Evolutionary conservation across 2,329 filamentous ascomycete species (phyloP).

Genomic region (Botrytis elliptica): DNA sequence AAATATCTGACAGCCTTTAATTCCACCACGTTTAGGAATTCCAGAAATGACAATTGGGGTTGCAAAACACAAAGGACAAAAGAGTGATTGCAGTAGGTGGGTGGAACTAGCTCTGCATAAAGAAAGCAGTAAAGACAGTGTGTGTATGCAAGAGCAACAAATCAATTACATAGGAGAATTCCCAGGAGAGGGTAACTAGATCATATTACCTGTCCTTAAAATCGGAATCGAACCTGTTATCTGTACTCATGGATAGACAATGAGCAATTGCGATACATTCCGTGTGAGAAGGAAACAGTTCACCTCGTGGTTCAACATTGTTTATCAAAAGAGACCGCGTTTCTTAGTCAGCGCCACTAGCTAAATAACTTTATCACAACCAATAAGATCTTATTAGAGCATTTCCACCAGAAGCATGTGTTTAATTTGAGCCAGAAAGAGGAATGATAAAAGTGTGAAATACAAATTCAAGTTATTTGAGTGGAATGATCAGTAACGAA

Average conservation of each 20-base stretch:
- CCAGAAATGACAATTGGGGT: background rate
- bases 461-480: background rate
- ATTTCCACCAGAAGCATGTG: background rate
- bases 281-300: background rate
- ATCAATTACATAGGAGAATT: background rate
- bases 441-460: background rate
- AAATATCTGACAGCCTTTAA: too few species aligned
- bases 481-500: background rate
- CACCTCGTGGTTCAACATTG: background rate
- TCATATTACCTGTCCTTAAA: background rate
- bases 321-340: background rate
- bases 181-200: background rate
- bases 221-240: background rate
- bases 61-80: background rate
- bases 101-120: background rate
- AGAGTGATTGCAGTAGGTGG: background rate
- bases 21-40: background rate
- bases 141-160: background rate
- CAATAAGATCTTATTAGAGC: background rate
- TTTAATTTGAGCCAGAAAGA: background rate
- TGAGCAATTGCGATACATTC: background rate
- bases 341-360: constrained; percentile 1
- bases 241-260: background rate
- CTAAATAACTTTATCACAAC: background rate
- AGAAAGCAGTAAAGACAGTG: background rate